Base-by-base conservation (phyloP, 139 green algal genomes). In the Chlorella sp. region DNA sequence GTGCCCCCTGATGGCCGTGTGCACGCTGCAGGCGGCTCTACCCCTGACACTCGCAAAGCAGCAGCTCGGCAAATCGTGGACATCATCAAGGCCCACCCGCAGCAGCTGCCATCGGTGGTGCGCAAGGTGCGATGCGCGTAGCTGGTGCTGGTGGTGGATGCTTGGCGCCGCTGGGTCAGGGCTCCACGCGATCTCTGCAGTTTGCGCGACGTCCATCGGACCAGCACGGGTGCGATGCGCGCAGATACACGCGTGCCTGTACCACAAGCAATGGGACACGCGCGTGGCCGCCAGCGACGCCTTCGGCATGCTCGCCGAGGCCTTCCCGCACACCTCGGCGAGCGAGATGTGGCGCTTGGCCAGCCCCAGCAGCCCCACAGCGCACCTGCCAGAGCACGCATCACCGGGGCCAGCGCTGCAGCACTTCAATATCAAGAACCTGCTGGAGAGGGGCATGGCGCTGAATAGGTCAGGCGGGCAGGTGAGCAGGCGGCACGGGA, bases 401-500 rank as follows among this genome's bases (percentile, higher is more conserved):
- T 31, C 4, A 10, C 55, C 55, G 22, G 22, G 4, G 17, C 20
- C 55, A 10, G 24, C 55, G 4, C 55, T 64, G 51, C 70, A 14
- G 67, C 49, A 64, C 33, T 93, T 97, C 69, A 77, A 89, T 67
- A 70, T 96, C 22, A 27, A 82, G 35, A 36, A 73, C 2, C 84
- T 97, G 3, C 71, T 97, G 59, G 74, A 87, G 20, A 78, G 87
- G 31, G 91, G 92, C 20, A 88, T 82, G 22, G 85, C 82, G 30
- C 78, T 97, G 59, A 76, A 96, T 24, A 88, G 88, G 5, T 96
- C 88, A 27, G 88, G 87, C 0, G 92, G 92, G 0, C 80, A 95
- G 86, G 92, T 93, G 62, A 2, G 74, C 49, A 22, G 29, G 34
- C 10, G 17, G 42, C 10, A 10, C 10, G 42, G 42, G 42, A 26